Base-by-base conservation (phyloP, 2,329 filamentous ascomycete genomes). In the Ustilaginoidea virens region DNA sequence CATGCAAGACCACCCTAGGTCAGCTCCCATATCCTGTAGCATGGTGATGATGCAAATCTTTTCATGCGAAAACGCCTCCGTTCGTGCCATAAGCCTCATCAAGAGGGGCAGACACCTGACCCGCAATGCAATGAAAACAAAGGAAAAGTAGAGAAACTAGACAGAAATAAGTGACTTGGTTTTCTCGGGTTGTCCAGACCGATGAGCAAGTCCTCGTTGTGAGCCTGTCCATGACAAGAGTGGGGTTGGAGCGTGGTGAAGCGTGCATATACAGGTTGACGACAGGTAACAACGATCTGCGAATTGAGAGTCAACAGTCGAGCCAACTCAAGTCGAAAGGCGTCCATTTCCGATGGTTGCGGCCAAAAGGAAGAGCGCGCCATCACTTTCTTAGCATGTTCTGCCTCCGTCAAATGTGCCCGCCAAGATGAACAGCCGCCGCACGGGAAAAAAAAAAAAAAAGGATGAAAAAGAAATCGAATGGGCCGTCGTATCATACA, bases 361-460 rank as follows among this genome's bases (percentile, higher is more conserved):
- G n/a, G n/a, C 35, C 45, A 37, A 47, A 44, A 23, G 24, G 12
- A 42, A 46, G 40, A 51, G 42, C 22, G 23, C 46, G 45, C 60
- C 49, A 53, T 20, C 16, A 13, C 13, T 16, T 7, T 22, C 7
- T 61, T 63, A n/a, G 55, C 53, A 58, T 46, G 18, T 39, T 40
- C 40, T 32, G 27, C 32, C 44, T 47, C 44, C 45, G 23, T 45
- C 48, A 46, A 30, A 45, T 53, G 53, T 60, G 57, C 52, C 56
- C 52, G 58, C 61, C 61, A 64, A 61, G 57, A 65, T 59, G 52
- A 57, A 53, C 52, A 53, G 50, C 49, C 56, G 47, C 38, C 35
- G 44, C n/a, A n/a, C n/a, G n/a, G n/a, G n/a, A n/a, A n/a, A n/a
- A n/a, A n/a, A n/a, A n/a, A n/a, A n/a, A 46, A 43, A 58, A 52